phyloP scores from a whole-genome alignment of 2,329 filamentous ascomycete species.

The Macrophomina phaseolina region DNA sequence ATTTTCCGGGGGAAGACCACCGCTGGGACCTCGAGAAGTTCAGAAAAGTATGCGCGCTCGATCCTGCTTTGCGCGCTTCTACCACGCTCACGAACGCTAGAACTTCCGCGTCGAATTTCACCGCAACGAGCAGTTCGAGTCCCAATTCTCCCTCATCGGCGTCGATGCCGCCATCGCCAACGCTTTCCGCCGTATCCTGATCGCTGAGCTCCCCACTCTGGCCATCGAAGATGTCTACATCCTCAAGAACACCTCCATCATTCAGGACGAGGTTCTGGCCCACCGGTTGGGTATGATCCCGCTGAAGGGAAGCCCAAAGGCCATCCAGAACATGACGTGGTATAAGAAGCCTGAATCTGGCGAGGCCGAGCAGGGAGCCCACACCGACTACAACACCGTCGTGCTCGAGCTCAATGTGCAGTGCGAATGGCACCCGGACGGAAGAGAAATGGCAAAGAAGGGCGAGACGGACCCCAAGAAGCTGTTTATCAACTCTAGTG shows the following conservation, averaged over 20 bases:
- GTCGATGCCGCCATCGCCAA: conserved; percentile 94
- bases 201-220: conserved; percentile 91
- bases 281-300: conserved; percentile 90
- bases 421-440: conserved; percentile 78
- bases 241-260: conserved; percentile 95
- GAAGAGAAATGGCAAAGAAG: conserved; percentile 61
- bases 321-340: conserved; percentile 82
- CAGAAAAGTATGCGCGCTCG: conserved; percentile 53
- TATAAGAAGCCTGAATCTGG: conserved; percentile 70
- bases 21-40: conserved; percentile 79
- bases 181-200: conserved; percentile 93
- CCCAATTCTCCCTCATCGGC: conserved; percentile 89
- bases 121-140: conserved; percentile 76
- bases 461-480: conserved; percentile 81
- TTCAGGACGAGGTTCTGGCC: conserved; percentile 95
- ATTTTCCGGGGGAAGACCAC: conserved; percentile 87
- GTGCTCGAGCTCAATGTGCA: conserved; percentile 76
- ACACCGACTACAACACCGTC: conserved; percentile 84
- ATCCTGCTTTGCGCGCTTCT: conserved; percentile 6
- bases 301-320: conserved; percentile 77
- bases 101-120: conserved; percentile 81
- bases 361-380: conserved; percentile 52
- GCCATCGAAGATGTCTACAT: conserved; percentile 95
- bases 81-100: conserved; percentile 39
- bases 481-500: conserved; percentile 82